Evolutionary conservation across 495 filamentous ascomycete species (phyloP).

Genomic region (Corynascus novoguineensis): DNA sequence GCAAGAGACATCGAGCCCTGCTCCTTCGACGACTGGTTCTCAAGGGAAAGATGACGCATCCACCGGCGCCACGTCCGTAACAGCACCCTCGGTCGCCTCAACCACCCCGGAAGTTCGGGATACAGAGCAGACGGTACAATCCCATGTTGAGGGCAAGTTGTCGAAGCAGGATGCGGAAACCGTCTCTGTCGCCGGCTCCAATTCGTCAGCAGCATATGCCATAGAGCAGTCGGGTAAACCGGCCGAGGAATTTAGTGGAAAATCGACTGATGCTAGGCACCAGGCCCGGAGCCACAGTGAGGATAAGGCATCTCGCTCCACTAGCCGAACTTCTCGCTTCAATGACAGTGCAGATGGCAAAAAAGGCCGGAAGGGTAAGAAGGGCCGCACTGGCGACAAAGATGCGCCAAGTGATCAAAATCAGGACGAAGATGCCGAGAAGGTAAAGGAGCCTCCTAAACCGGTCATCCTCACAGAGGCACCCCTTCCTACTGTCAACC

Average conservation of each 20-base stretch:
- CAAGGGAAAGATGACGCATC: conserved; percentile 56
- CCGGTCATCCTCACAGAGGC: conserved; percentile 68
- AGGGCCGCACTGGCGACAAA: conserved; percentile 41
- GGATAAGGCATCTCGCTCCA: conserved; percentile 27
- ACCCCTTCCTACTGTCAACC: conserved; percentile 72
- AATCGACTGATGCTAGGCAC: conserved; percentile 12
- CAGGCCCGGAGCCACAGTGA: conserved; percentile 8
- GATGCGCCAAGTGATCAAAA: conserved; percentile 37
- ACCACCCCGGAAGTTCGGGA: conserved; percentile 50
- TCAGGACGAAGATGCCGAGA: conserved; percentile 40
- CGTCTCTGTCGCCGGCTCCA: conserved; percentile 20
- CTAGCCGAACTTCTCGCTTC: conserved; percentile 34
- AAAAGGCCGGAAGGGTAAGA: conserved; percentile 46
- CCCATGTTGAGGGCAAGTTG: conserved; percentile 15
- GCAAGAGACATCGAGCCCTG: conserved; percentile 56
- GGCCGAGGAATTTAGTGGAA: conserved; percentile 20
- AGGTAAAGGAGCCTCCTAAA: conserved; percentile 48
- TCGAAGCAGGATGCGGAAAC: conserved; percentile 25
- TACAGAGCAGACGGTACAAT: conserved; percentile 27
- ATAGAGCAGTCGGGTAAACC: conserved; percentile 26
- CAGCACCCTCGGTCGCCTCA: conserved; percentile 52
- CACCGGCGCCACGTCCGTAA: conserved; percentile 39
- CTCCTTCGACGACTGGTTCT: conserved; percentile 58
- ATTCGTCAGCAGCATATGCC: conserved; percentile 21
- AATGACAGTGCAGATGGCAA: conserved; percentile 38